Conservation (phyloP, 371 early-diverging fungal species). For the Thermomucor indicae-seudaticae region DNA sequence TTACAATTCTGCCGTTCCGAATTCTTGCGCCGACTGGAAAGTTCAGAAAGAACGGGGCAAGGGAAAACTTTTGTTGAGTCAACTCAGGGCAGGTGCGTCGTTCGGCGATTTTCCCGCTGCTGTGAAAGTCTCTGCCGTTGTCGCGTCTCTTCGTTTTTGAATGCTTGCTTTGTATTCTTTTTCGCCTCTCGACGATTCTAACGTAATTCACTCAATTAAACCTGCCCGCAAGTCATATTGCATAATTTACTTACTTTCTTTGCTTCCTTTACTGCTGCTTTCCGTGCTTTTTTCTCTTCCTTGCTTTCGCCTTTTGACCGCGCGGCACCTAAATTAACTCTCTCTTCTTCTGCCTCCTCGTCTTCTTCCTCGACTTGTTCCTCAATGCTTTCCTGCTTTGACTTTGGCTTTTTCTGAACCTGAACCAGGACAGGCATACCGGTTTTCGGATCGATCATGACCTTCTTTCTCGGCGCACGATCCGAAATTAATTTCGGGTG, state of each 20-base stretch:
- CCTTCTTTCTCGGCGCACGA: constrained; percentile 36
- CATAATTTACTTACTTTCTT: constrained; percentile 42
- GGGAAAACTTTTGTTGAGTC: too few relatives aligned
- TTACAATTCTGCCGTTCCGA: too few relatives aligned
- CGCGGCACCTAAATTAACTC: constrained; percentile 51
- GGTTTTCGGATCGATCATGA: constrained; percentile 58
- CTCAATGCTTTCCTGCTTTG: constrained; percentile 19
- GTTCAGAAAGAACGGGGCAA: too few relatives aligned
- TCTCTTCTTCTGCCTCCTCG: constrained; percentile 37
- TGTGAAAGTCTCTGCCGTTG: constrained; percentile 49
- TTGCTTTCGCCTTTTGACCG: constrained; percentile 73
- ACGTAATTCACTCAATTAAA: neutral
- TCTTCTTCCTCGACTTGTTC: constrained; percentile 42
- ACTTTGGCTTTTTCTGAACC: constrained; percentile 27
- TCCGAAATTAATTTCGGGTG: constrained; percentile 72
- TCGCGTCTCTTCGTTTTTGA: constrained; percentile 59
- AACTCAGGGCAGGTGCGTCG: constrained; percentile 27
- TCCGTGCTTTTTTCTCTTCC: constrained; percentile 89
- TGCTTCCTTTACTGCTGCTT: constrained; percentile 78
- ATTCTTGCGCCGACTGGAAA: too few relatives aligned
- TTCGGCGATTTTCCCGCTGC: constrained; percentile 40
- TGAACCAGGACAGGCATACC: constrained; percentile 62
- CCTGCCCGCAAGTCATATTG: neutral
- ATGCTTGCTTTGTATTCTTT: constrained; percentile 69
- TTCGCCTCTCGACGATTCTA: constrained; percentile 64